These are phyloP conservation scores for Cercophora samala DNA, from an alignment of 495 filamentous ascomycete species.

Conservation along the genomic window DNA sequence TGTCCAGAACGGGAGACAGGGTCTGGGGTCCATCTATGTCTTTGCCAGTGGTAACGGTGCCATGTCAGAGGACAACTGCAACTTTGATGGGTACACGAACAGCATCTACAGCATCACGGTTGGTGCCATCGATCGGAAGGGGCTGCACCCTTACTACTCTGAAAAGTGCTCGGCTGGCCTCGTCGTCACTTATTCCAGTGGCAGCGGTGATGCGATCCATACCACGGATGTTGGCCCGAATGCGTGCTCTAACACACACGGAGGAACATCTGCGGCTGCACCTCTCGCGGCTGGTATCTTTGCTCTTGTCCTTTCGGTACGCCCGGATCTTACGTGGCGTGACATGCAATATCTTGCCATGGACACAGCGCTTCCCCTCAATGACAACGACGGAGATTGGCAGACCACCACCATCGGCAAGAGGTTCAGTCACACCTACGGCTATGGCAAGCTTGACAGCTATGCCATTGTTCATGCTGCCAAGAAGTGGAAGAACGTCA, in stretches of 20 bases:
- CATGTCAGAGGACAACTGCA: slow-evolving; percentile 87
- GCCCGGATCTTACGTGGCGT: slow-evolving; percentile 87
- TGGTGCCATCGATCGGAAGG: slow-evolving; percentile 84
- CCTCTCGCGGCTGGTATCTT: slow-evolving; percentile 88
- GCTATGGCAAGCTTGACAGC: slow-evolving; percentile 90
- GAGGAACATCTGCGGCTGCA: slow-evolving; percentile 94
- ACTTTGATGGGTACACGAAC: slow-evolving; percentile 99
- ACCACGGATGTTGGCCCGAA: slow-evolving; percentile 91
- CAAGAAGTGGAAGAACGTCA: slow-evolving; percentile 80
- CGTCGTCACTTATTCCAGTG: slow-evolving; percentile 94
- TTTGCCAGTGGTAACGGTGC: slow-evolving; percentile 97
- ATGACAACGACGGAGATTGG: slow-evolving; percentile 71
- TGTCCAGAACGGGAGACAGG: slow-evolving; percentile 78
- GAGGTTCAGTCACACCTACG: slow-evolving; percentile 89
- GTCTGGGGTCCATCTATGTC: slow-evolving; percentile 89
- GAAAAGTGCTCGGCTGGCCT: slow-evolving; percentile 94
- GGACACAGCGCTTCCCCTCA: slow-evolving; percentile 77
- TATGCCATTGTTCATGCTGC: slow-evolving; percentile 83
- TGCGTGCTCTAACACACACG: slow-evolving; percentile 72
- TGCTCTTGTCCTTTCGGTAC: slow-evolving; percentile 82
- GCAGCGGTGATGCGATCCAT: slow-evolving; percentile 81
- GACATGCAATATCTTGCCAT: slow-evolving; percentile 91
- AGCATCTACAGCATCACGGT: slow-evolving; percentile 98
- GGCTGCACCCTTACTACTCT: slow-evolving; percentile 85
- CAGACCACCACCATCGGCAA: slow-evolving; percentile 73